Evolutionary conservation across 2,329 filamentous ascomycete species (phyloP), one percentile per base, ranked within the genome.

Genomic region (Ascochyta clinopodiicola): DNA sequence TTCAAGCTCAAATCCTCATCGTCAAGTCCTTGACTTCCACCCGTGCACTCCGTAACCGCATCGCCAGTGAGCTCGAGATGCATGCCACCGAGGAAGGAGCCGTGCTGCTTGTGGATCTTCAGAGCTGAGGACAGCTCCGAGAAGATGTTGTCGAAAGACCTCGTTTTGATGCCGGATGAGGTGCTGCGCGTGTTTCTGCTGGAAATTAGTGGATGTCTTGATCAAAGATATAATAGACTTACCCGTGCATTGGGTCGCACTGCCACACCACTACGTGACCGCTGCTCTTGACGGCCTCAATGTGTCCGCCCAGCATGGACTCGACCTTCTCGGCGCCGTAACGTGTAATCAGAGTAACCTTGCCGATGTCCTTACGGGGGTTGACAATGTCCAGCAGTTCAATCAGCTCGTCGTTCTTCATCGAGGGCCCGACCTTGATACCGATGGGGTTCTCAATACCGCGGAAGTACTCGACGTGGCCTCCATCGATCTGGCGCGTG

Each of bases 241-340:
- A 77, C 77, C 95, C 95, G 78, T 99, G 95, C 95, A 99, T 99
- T 21, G 95, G 95, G 77, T 99, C 95, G 78, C 94, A 98, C 79
- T 98, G 95, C 94, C 94, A 98, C 66, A 97, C 91, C 4, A 96
- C 92, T 21, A 82, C 68, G 70, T 89, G 86, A 0, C 83, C 92
- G 53, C 90, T 93, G 66, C 83, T 83, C 75, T 95, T 89, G 24
- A 99, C 94, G 34, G 91, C 92, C 64, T 89, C 86, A 73, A 99
- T 98, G 77, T 98, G 95, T 8, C 80, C 82, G 0, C 92, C 91
- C 0, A 99, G 84, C 60, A 96, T 85, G 5, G 84, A 77, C 44
- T 86, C 81, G 37, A 99, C 91, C 64, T 90, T 90, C 37, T 80
- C 80, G 15, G 91, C 90, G 57, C 95, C 95, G 78, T 98, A 98